Evolutionary conservation across 2,329 filamentous ascomycete species (phyloP), one percentile per base, ranked within the genome.

Genomic region (Ceratocystis lukuohia): DNA sequence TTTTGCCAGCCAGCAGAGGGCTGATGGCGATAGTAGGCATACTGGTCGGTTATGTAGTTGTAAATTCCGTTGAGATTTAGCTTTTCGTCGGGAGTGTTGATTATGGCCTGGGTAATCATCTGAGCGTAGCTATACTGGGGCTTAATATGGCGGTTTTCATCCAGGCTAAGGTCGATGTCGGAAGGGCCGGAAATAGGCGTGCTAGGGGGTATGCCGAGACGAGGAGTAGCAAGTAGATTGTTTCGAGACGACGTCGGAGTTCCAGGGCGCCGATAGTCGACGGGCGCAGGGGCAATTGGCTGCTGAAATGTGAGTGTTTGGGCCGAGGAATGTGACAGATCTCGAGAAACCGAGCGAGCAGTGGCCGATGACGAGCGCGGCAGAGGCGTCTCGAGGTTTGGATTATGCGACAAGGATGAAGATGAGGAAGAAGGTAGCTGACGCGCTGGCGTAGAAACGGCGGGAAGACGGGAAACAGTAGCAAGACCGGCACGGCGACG

Each of bases 101-200:
- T 82, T 69, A 99, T 97, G 1, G 94, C 94, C 76, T 97, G 94
- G 0, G 91, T 94, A 70, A 99, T 99, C 80, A 99, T 85, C 74
- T 96, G 91, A 2, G 94, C 92, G 76, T 99, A 99, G 75, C 93
- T 97, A 75, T 89, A 96, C 59, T 92, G 89, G 1, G 94, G 95
- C 75, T 99, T 99, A 72, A 97, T 84, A 70, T 96, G 91, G 74
- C 89, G 89, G 70, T 92, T 90, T 37, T 87, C 84, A 70, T 97
- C 92, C 44, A 87, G 81, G 72, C 90, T 92, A 69, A 92, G 83
- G 75, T 94, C 89, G 65, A 92, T 84, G 69, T 84, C 81, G 30
- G 56, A 59, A 68, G 77, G 79, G 61, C 80, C 63, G 7, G 62
- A 62, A 10, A 68, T 46, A 10, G 69, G 68, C 10, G 66, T 67